Conservation (phyloP, 441 rosid species). For the Jatropha podagrica region DNA sequence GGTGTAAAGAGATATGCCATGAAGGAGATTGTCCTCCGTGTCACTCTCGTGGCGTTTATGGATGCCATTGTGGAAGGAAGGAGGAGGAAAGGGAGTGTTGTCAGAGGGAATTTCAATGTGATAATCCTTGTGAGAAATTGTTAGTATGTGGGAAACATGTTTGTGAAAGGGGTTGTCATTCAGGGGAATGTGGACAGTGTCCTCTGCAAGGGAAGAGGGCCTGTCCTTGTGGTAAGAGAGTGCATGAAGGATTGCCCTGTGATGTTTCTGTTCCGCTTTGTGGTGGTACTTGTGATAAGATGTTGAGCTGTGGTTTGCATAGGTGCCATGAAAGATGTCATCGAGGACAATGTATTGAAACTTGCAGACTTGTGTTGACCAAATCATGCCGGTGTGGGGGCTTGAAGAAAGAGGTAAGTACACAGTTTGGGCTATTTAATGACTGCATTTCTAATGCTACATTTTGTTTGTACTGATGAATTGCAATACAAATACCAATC, state of each 20-base stretch:
- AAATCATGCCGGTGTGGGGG: conserved; percentile 79
- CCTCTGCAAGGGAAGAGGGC: conserved; percentile 80
- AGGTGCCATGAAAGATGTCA: conserved; percentile 90
- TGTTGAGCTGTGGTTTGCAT: conserved; percentile 69
- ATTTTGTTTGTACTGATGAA: background rate
- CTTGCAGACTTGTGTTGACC: conserved; percentile 70
- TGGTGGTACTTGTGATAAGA: conserved; percentile 83
- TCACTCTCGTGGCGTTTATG: conserved; percentile 48
- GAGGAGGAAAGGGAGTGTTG: conserved; percentile 71
- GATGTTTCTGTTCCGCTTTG: conserved; percentile 70
- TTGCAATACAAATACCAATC: background rate
- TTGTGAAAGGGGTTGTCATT: conserved; percentile 78
- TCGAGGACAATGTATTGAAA: conserved; percentile 72
- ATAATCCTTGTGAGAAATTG: conserved; percentile 55
- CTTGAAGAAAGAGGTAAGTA: conserved; percentile 77
- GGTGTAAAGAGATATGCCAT: conserved; percentile 67
- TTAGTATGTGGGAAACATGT: conserved; percentile 75
- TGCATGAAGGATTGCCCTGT: conserved; percentile 73
- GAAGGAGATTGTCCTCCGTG: conserved; percentile 77
- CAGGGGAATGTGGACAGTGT: conserved; percentile 71
- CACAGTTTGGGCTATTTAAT: background rate
- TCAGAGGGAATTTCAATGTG: conserved; percentile 66
- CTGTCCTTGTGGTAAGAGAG: conserved; percentile 86
- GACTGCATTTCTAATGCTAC: conserved; percentile 4
- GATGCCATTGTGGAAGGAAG: conserved; percentile 58